Base-by-base conservation (phyloP, 2,329 filamentous ascomycete genomes). In the Blastomyces silverae region DNA sequence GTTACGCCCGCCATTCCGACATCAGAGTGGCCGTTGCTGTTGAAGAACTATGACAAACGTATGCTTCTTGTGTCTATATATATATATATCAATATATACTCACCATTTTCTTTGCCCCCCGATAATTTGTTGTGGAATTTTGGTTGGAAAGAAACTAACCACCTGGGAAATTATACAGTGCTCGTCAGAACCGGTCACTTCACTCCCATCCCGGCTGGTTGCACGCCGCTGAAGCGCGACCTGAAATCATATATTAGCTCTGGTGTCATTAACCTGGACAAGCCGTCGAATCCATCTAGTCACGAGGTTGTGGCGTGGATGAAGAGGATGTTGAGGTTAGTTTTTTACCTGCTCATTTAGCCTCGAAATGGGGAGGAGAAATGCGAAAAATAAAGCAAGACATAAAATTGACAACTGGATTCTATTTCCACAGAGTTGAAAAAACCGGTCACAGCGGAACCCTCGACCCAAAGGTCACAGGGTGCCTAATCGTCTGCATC, bases 241-340 rank as follows among this genome's bases (percentile, higher is more conserved):
- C 85, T 99, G 75, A 97, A 97, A 84, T 92, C 90, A 69, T 99
- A 97, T 82, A 88, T 99, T 77, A 93, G 90, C 78, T 96, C 91
- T 69, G 94, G 94, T 81, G 93, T 99, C 66, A 97, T 99, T 81
- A 99, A 99, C 82, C 88, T 97, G 72, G 91, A 95, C 82, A 96
- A 96, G 83, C 94, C 93, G 65, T 95, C 92, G 63, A 99, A 99
- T 83, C 93, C 93, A 64, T 97, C 92, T 71, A 94, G 89, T 74
- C 94, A 99, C 85, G 94, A 99, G 84, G 94, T 99, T 70, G 94
- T 99, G 75, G 93, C 94, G 70, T 99, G 94, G 94, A 90, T 97
- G 72, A 99, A 99, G 88, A 89, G 93, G 73, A 97, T 97, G 74
- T 84, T 99, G 64, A 88, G 89, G 89, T 92, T 86, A 69, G 80